These are phyloP conservation scores for Clarireedia monteithiana DNA, from an alignment of 2,329 filamentous ascomycete species.

Conservation along the genomic window DNA sequence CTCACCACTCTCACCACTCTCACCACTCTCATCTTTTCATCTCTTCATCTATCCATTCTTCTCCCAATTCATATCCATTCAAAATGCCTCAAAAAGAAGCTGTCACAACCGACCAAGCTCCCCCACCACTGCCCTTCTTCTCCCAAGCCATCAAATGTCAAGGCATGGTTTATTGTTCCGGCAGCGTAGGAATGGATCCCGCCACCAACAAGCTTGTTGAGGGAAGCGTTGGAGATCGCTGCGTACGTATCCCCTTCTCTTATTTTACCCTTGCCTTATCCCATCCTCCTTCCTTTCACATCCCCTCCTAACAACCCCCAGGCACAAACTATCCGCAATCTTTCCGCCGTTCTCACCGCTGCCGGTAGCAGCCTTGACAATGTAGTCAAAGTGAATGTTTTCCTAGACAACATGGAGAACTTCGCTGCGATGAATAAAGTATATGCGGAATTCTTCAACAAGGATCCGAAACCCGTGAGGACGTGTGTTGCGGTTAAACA, in stretches of 20 bases:
- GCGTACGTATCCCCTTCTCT: constrained; percentile 31
- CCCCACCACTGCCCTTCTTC: constrained; percentile 45
- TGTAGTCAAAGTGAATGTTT: constrained; percentile 61
- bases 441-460: constrained; percentile 42
- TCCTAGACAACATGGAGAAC: constrained; percentile 56
- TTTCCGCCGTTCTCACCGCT: constrained; percentile 50
- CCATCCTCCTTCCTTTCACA: not conserved
- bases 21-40: not conserved
- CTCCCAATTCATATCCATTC: not conserved
- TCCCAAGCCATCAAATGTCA: constrained; percentile 54
- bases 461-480: constrained; percentile 39
- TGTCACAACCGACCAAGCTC: constrained; percentile 30
- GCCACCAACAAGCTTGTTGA: constrained; percentile 45
- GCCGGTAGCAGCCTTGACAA: constrained; percentile 52
- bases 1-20: too few relatives aligned
- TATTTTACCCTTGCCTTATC: not conserved
- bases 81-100: constrained; percentile 16
- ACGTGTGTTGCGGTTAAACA: constrained; percentile 45
- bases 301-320: constrained; percentile 9
- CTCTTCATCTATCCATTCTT: constrained; percentile 29
- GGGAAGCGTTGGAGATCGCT: constrained; percentile 47
- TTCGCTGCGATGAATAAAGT: constrained; percentile 52
- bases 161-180: constrained; percentile 65
- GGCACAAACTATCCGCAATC: constrained; percentile 51
- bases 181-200: constrained; percentile 50